Evolutionary conservation across 257 asterid genomes (phyloP), one percentile per base, ranked within the genome.

Genomic region (Lycium ferocissimum): DNA sequence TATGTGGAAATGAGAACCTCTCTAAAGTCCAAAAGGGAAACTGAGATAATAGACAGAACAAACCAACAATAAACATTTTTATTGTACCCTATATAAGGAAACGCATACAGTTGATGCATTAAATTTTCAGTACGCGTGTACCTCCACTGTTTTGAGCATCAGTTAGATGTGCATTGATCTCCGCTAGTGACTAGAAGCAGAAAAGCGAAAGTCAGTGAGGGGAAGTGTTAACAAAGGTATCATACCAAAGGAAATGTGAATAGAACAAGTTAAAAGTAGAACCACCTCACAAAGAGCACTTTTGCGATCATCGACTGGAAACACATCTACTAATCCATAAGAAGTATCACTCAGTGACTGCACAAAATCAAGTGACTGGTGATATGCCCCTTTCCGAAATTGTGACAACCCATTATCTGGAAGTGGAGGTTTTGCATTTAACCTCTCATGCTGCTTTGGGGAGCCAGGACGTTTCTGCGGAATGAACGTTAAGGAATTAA

Each of bases 341-440:
- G 99, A 97, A 84, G 98, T 97, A 85, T 97, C 99, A 14, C 99
- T 90, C 89, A 97, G 91, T 43, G 93, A 89, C 72, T 91, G 98
- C 85, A 97, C 99, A 80, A 97, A 97, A 91, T 97, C 98, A 53
- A 97, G 97, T 26, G 99, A 97, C 84, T 94, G 97, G 85, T 97
- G 97, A 88, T 97, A 97, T 43, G 98, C 92, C 89, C 98, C 97
- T 86, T 97, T 97, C 63, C 99, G 92, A 81, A 93, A 92, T 78
- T 93, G 98, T 84, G 98, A 90, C 84, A 93, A 92, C 87, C 85
- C 85, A 84, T 89, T 92, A 83, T 87, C 92, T 83, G 98, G 98
- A 86, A 95, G 98, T 80, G 99, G 99, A 65, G 99, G 99, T 89
- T 92, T 97, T 76, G 93, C 91, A 90, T 85, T 91, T 57, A 92